Percentiles rank a stretch among this genome's conserved stretches.
Conservation (phyloP, 116 monocot species). For the Papilionanthe hybrid region DNA sequence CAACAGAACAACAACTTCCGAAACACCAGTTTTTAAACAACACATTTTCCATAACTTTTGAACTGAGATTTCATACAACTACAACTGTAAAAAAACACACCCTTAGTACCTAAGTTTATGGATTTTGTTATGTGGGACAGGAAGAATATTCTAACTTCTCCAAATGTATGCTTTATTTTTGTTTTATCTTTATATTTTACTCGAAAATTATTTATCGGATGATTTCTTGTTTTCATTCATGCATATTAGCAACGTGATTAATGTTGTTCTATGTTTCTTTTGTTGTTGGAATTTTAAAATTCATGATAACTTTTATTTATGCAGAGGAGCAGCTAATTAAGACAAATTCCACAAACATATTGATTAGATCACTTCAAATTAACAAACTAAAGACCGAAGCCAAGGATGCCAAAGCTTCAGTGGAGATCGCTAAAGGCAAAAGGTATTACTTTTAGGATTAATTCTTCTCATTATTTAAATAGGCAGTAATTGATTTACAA, state of each 20-base stretch:
- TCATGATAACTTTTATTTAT: slow-evolving; percentile 10
- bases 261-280: background rate
- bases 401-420: slow-evolving; percentile 44
- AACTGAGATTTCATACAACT: too few species aligned
- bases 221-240: background rate
- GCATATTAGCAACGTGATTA: background rate
- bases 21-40: too few species aligned
- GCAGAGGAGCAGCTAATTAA: slow-evolving; percentile 81
- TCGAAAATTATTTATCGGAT: background rate
- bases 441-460: slow-evolving; percentile 27
- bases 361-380: slow-evolving; percentile 73
- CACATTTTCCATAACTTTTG: too few species aligned
- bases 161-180: background rate
- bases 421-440: slow-evolving; percentile 50
- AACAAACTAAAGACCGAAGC: slow-evolving; percentile 60
- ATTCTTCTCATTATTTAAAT: background rate
- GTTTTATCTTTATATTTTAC: background rate
- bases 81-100: too few species aligned
- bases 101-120: background rate
- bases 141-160: background rate
- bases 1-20: too few species aligned
- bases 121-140: background rate
- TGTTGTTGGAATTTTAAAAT: background rate
- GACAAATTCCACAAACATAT: slow-evolving; percentile 75
- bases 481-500: background rate